These are phyloP conservation scores for Loxodes magnus DNA, from an alignment of 73 alveolate species.

Conservation along the genomic window DNA sequence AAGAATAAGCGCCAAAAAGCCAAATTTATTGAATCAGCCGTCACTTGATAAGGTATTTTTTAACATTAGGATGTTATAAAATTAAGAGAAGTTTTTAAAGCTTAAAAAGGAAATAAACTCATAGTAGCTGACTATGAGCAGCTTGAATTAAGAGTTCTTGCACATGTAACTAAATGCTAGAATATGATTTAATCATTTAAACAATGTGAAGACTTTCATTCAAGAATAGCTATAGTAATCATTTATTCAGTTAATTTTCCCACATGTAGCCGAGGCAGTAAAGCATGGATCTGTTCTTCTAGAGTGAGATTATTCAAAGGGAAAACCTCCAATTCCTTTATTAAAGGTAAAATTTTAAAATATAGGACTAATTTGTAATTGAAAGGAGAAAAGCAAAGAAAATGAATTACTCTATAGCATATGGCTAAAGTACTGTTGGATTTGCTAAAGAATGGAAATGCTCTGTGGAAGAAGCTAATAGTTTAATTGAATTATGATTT, in stretches of 20 bases:
- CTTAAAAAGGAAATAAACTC: slow-evolving; percentile 60
- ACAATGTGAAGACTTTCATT: slow-evolving; percentile 67
- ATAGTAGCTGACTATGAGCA: slow-evolving; percentile 94
- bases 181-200: slow-evolving; percentile 85
- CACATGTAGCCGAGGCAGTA: slow-evolving; percentile 59
- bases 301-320: slow-evolving; percentile 80
- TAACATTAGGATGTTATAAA: slow-evolving; percentile 59
- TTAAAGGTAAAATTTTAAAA: too few species aligned
- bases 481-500: slow-evolving; percentile 72
- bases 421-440: slow-evolving; percentile 84
- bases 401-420: slow-evolving; percentile 86
- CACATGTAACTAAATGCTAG: slow-evolving; percentile 82
- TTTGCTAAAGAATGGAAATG: slow-evolving; percentile 85
- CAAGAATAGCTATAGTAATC: slow-evolving; percentile 55
- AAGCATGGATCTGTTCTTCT: slow-evolving; percentile 62
- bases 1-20: slow-evolving; percentile 72
- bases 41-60: slow-evolving; percentile 51
- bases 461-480: slow-evolving; percentile 62
- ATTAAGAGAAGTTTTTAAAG: slow-evolving; percentile 66
- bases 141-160: slow-evolving; percentile 85
- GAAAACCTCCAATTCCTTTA: slow-evolving; percentile 76
- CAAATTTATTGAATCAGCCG: slow-evolving; percentile 85
- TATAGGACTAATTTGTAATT: slow-evolving; percentile 49
- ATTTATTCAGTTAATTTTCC: too few species aligned
- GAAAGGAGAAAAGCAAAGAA: slow-evolving; percentile 87